phyloP scores from a whole-genome alignment of 352 stramenopile species.

The Halophytophthora polymorphica region DNA sequence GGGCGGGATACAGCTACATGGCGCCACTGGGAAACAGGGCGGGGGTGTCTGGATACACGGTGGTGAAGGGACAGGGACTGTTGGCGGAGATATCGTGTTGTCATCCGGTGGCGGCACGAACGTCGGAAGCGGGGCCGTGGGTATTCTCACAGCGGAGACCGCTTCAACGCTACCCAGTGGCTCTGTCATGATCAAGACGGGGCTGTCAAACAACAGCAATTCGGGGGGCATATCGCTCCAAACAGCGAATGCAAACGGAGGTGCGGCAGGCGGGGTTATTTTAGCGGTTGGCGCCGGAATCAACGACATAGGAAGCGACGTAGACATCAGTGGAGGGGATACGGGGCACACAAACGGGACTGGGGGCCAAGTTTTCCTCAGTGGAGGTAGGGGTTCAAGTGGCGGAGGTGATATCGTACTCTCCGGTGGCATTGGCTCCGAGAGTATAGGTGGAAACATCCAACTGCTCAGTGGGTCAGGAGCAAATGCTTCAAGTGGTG shows the following conservation, averaged over 20 bases:
- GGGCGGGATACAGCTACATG: slow-evolving; percentile 6
- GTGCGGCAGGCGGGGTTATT: slow-evolving; percentile 18
- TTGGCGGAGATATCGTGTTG: slow-evolving; percentile 24
- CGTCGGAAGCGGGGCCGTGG: slow-evolving; percentile 20
- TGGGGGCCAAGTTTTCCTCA: too few relatives aligned
- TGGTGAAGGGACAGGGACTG: slow-evolving; percentile 9
- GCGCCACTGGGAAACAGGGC: slow-evolving; percentile 11
- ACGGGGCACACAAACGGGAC: too few relatives aligned
- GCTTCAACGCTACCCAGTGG: slow-evolving; percentile 15
- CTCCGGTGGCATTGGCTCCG: slow-evolving; percentile 3
- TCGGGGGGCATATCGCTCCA: slow-evolving; percentile 17
- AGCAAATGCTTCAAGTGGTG: slow-evolving; percentile 15
- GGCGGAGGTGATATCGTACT: slow-evolving; percentile 5
- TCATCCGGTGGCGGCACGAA: slow-evolving; percentile 18
- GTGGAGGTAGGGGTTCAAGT: too few relatives aligned
- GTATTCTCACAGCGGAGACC: slow-evolving; percentile 17
- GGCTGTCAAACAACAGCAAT: slow-evolving; percentile 12
- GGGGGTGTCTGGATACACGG: slow-evolving; percentile 7
- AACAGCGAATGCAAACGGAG: slow-evolving; percentile 14
- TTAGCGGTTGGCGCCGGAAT: slow-evolving; percentile 28
- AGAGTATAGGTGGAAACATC: slow-evolving; percentile 10
- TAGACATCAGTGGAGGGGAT: too few relatives aligned
- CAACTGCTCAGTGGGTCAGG: slow-evolving; percentile 12
- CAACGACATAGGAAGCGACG: too few relatives aligned
- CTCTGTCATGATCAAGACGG: slow-evolving; percentile 18